These are phyloP conservation scores for Jacaranda copaia DNA, from an alignment of 257 asterid genomes.

Conservation along the genomic window DNA sequence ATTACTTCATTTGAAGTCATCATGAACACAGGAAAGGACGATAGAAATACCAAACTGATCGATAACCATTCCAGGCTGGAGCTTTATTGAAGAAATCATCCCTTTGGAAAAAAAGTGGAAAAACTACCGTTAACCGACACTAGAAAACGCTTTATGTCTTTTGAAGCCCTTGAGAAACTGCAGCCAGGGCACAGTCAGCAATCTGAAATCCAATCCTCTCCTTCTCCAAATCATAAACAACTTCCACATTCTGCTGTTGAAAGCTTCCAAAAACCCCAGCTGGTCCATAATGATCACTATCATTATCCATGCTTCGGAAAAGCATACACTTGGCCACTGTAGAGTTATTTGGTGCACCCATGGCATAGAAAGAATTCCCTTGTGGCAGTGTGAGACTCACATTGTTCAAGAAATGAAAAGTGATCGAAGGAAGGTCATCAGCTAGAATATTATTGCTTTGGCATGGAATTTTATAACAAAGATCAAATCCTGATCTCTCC, in stretches of 20 bases:
- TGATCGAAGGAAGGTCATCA: conserved; percentile 59
- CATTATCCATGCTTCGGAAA: conserved; percentile 70
- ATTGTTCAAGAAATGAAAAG: conserved; percentile 69
- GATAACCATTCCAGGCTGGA: conserved; percentile 26
- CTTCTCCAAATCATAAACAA: conserved; percentile 78
- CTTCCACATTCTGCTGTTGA: conserved; percentile 78
- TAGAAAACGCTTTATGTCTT: conserved; percentile 28
- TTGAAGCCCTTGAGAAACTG: conserved; percentile 53
- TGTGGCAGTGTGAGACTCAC: conserved; percentile 57
- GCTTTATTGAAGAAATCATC: not conserved
- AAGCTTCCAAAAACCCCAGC: conserved; percentile 81
- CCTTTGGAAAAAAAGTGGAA: not conserved
- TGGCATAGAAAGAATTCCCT: conserved; percentile 66
- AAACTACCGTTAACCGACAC: not conserved
- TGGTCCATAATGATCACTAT: conserved; percentile 50
- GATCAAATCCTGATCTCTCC: conserved; percentile 64
- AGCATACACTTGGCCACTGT: conserved; percentile 68
- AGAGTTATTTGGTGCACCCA: conserved; percentile 63
- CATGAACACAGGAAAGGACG: not conserved
- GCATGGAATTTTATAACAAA: conserved; percentile 60
- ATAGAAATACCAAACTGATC: not conserved
- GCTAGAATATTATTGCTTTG: conserved; percentile 39
- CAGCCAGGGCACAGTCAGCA: conserved; percentile 63
- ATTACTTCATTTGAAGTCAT: conserved; percentile 3
- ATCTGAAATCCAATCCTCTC: conserved; percentile 69